Conservation (phyloP, 441 rosid genomes). For the Manihot esculenta region DNA sequence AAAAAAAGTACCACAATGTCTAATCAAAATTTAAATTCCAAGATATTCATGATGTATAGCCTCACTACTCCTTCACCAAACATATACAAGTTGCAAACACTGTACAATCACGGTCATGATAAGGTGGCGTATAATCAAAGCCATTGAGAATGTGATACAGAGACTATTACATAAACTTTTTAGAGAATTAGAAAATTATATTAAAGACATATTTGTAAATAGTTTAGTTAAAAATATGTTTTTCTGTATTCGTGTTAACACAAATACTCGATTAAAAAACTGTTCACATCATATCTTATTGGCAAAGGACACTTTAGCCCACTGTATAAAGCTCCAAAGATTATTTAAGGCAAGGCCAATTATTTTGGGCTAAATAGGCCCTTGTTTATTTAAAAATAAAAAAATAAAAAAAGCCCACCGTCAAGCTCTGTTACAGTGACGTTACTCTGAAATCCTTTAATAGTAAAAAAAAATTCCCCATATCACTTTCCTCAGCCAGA, state of each 20-base stretch:
- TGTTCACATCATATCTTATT: background rate
- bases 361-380: no score
- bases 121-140: background rate
- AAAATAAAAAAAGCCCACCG: no score
- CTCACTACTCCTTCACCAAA: background rate
- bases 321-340: no score
- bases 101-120: background rate
- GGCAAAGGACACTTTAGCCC: no score
- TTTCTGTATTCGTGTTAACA: background rate
- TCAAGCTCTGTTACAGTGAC: no score
- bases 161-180: background rate
- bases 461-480: no score
- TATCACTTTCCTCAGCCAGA: no score
- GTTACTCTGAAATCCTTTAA: no score
- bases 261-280: background rate
- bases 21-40: background rate
- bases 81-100: background rate
- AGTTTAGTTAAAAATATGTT: background rate
- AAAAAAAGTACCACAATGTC: background rate
- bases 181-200: background rate
- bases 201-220: background rate
- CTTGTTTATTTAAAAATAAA: no score
- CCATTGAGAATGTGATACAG: background rate
- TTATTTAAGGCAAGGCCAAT: no score
- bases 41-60: background rate